Base-by-base conservation (phyloP, 345 rosid species). In the Syzygium jambos region DNA sequence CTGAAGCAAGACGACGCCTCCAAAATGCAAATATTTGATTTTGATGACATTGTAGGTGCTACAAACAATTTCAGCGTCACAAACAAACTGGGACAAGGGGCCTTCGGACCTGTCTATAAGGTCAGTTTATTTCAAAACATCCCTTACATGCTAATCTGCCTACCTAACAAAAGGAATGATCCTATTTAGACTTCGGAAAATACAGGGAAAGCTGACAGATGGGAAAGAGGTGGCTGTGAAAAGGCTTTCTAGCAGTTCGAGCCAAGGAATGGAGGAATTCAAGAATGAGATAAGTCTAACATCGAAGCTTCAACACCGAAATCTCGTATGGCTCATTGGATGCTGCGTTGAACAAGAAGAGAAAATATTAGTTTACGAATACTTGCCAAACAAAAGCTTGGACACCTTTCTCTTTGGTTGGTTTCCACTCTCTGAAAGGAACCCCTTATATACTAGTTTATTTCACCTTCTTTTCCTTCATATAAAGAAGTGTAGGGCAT, bases 271-370 rank as follows among this genome's bases (percentile, higher is more conserved):
- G 12, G 43, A 15, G 34, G 86, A 85, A 41, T 85, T 52, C 63
- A 53, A 84, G 17, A 53, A 17, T 51, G 86, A 53, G 59, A 51
- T 84, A 19, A 53, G 27, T 55, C 41, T 52, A 11, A 85, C 27
- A 14, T 85, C 51, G 6, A 49, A 51, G 34, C 41, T 51, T 11
- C 22, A 6, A 54, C 57, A 54, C 43, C 27, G 92, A 51, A 95
- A 95, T 85, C 91, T 96, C 34, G 95, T 95, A 68, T 92, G 88
- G 43, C 91, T 95, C 61, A 85, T 93, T 5, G 96, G 98, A 3
- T 95, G 94, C 87, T 95, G 97, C 83, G 82, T 90, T 84, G 91
- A 95, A 85, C 89, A 90, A 77, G 95, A 91, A 52, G 97, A 96
- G 65, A 92, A 91, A 73, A 86, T 95, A 87, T 11, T 95, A 83